These are phyloP conservation scores for Mrakia frigida DNA, from an alignment of 768 basidiomycete genomes.

Conservation along the genomic window DNA sequence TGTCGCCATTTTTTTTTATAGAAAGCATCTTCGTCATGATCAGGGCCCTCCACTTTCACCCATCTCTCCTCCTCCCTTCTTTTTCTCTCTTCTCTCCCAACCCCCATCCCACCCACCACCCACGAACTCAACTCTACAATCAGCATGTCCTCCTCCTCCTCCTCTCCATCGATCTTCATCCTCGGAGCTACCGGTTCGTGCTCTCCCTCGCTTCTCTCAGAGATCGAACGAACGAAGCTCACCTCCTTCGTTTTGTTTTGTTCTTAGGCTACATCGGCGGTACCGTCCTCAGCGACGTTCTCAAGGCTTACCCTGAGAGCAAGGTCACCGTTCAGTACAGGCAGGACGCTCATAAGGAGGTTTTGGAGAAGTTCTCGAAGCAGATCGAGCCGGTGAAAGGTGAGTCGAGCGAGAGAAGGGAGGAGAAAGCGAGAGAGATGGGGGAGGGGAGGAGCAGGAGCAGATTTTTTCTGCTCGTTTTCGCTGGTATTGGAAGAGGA, in stretches of 20 bases:
- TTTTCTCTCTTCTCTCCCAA: neutral
- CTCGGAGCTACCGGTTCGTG: conserved; percentile 22
- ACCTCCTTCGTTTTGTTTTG: neutral
- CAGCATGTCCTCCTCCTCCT: conserved; percentile 8
- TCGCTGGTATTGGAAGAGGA: too few species aligned
- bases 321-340: conserved; percentile 26
- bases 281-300: neutral
- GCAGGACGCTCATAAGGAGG: conserved; percentile 2
- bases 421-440: too few species aligned
- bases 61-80: neutral
- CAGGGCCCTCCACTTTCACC: neutral
- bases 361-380: conserved; percentile 6
- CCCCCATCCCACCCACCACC: neutral
- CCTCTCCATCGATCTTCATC: conserved; percentile 22
- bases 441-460: too few species aligned
- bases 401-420: neutral
- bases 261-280: conserved; percentile 18
- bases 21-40: neutral
- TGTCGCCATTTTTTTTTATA: too few species aligned
- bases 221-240: neutral
- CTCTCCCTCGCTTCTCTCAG: neutral
- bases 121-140: neutral
- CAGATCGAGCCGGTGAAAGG: conserved; percentile 25
- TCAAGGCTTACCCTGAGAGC: conserved; percentile 19
- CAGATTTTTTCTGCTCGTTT: too few species aligned